These are phyloP conservation scores for Neobulgaria alba DNA, from an alignment of 2,329 filamentous ascomycete genomes.

Conservation along the genomic window DNA sequence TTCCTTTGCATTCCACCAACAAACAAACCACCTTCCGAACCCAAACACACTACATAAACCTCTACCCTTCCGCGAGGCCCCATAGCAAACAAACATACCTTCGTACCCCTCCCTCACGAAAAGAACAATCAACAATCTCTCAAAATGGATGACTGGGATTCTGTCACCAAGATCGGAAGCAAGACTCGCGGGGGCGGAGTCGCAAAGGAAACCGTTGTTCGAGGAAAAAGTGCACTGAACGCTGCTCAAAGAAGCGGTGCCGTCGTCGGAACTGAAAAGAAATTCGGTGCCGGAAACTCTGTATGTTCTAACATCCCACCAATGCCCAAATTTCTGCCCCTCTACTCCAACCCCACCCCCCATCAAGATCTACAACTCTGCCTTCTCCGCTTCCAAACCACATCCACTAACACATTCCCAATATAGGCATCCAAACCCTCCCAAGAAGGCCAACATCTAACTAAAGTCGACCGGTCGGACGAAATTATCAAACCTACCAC, in stretches of 20 bases:
- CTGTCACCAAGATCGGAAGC: constrained; percentile 87
- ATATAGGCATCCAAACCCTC: constrained; percentile 41
- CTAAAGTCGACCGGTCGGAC: constrained; percentile 94
- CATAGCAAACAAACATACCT: too few relatives aligned
- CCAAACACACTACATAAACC: too few relatives aligned
- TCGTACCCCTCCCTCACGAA: too few relatives aligned
- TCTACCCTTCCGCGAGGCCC: too few relatives aligned
- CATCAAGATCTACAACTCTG: too few relatives aligned
- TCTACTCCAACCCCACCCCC: background rate
- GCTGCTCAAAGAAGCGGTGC: constrained; percentile 76
- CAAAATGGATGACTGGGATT: constrained; percentile 71
- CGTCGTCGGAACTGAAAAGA: constrained; percentile 85
- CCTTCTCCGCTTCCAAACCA: background rate
- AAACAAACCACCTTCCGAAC: too few relatives aligned
- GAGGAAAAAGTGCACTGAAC: constrained; percentile 76
- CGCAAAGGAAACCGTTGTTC: constrained; percentile 76
- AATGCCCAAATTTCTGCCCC: background rate
- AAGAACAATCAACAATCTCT: constrained; percentile 8
- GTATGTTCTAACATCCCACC: constrained; percentile 60
- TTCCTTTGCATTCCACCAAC: too few relatives aligned
- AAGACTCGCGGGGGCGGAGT: constrained; percentile 63
- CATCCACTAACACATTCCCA: background rate
- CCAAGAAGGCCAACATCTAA: constrained; percentile 84
- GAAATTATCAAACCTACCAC: constrained; percentile 98
- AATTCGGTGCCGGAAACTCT: constrained; percentile 67